phyloP scores from a whole-genome alignment of 2,329 filamentous ascomycete genomes.

The Sarocladium strictum region DNA sequence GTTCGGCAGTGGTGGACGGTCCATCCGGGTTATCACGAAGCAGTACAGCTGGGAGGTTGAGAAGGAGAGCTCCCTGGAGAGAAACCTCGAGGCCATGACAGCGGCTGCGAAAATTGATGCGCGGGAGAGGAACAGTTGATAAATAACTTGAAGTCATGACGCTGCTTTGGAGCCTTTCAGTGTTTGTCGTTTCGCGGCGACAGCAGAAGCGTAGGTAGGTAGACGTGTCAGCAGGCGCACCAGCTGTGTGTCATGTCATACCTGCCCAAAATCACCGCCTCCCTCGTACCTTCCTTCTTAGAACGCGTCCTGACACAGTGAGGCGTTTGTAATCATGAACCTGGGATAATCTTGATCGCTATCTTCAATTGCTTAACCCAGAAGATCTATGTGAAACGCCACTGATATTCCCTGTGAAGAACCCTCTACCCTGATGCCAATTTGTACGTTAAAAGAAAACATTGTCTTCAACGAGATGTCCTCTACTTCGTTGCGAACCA shows the following conservation, averaged over 20 bases:
- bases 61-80: slow-evolving; percentile 19
- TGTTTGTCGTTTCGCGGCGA: too few species aligned
- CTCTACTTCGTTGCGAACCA: slow-evolving; percentile 48
- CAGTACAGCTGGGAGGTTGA: slow-evolving; percentile 18
- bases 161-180: neutral
- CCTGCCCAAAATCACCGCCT: too few species aligned
- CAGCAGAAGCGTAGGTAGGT: too few species aligned
- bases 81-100: slow-evolving; percentile 17
- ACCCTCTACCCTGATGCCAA: neutral
- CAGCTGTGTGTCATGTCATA: too few species aligned
- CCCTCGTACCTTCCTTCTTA: neutral
- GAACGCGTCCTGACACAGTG: too few species aligned
- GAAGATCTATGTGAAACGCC: neutral
- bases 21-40: neutral
- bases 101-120: neutral
- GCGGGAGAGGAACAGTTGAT: neutral
- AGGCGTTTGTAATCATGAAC: too few species aligned
- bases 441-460: neutral
- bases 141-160: neutral
- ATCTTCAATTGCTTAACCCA: neutral
- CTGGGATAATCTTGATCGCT: too few species aligned
- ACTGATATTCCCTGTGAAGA: neutral
- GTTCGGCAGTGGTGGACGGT: slow-evolving; percentile 16
- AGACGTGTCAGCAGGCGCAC: too few species aligned
- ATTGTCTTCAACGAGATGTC: neutral